Evolutionary conservation across 805 yeast genomes (phyloP), one percentile per base, ranked within the genome.

Genomic region (Kodamaea kaohsiungensis): DNA sequence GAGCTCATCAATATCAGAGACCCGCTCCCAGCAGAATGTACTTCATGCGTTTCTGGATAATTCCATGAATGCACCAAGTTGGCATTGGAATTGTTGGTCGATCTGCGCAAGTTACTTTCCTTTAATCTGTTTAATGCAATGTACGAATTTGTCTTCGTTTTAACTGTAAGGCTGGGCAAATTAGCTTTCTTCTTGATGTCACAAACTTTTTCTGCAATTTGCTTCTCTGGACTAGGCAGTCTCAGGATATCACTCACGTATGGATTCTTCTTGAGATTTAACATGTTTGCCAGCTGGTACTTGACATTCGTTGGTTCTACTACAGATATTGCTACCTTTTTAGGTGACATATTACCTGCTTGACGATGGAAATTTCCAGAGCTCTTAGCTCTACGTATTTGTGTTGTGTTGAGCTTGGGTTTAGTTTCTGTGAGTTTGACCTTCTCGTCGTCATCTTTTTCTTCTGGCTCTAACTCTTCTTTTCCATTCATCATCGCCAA

Each of bases 51-150:
- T 40, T 40, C 45, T 16, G 45, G 45, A 16, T 40, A 40, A 17
- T 40, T 40, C 45, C 45, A 40, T 16, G 45, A 40, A 17, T 40
- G 45, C 25, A 40, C 10, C 19, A 40, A 40, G 18, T 40, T 40
- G 15, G 25, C 37, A 22, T n/a, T 25, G n/a, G 48, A 18, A 8
- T 15, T 33, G 22, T 33, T 62, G 19, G 43, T 59, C 1, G 67
- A 63, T 16, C 62, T 59, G 3, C 61, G 54, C 33, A 65, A 52
- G 33, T 61, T 54, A 27, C 62, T 61, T 16, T 72, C 76, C 54
- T 75, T 75, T 39, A 75, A 59, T 33, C 76, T 53, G 55, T 72
- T 74, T 53, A 76, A 65, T 0, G 78, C 79, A 52, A 75, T 66
- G 48, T 62, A 70, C 1, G 79, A 74, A 57, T 63, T 72, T n/a